Percentiles rank a stretch among this genome's conserved stretches.
phyloP scores from a whole-genome alignment of 768 basidiomycete species.

The Pilatotrama ljubarskyi region DNA sequence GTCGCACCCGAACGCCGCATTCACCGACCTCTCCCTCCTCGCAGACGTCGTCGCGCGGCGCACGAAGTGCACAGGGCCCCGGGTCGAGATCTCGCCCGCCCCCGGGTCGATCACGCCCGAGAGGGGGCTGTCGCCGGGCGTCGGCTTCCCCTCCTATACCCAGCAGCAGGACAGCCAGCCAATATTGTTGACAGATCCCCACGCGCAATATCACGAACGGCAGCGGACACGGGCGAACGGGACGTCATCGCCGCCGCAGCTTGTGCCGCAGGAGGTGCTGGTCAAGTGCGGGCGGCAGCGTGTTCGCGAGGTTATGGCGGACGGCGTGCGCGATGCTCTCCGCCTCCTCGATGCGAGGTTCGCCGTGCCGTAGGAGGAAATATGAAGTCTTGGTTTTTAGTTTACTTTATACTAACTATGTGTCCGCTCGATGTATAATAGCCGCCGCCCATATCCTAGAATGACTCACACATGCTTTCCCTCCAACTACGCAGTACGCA shows the following conservation, averaged over 20 bases:
- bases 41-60: conserved; percentile 88
- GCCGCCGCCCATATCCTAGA: conserved; percentile 2
- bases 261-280: conserved; percentile 63
- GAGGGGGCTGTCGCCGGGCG: conserved; percentile 38
- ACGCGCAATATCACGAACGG: conserved; percentile 51
- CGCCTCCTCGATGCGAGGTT: conserved; percentile 62
- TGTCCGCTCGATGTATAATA: conserved; percentile 7
- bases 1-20: conserved; percentile 84
- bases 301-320: conserved; percentile 67
- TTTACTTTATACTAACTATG: conserved; percentile 15
- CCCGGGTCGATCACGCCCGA: conserved; percentile 52
- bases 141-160: conserved; percentile 1
- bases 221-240: conserved; percentile 34
- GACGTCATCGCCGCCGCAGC: conserved; percentile 46
- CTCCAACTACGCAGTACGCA: background rate
- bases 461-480: background rate
- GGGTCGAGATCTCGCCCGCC: conserved; percentile 58
- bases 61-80: conserved; percentile 74
- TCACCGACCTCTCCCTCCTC: conserved; percentile 78
- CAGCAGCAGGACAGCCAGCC: conserved; percentile 35
- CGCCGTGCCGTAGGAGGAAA: conserved; percentile 16
- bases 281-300: conserved; percentile 60
- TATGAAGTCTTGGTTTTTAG: conserved; percentile 12
- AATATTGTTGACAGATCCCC: conserved; percentile 53
- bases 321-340: conserved; percentile 74